These are phyloP conservation scores for Apiotrichum mycotoxinovorans DNA, from an alignment of 1,284 basidiomycete species.

Conservation along the genomic window DNA sequence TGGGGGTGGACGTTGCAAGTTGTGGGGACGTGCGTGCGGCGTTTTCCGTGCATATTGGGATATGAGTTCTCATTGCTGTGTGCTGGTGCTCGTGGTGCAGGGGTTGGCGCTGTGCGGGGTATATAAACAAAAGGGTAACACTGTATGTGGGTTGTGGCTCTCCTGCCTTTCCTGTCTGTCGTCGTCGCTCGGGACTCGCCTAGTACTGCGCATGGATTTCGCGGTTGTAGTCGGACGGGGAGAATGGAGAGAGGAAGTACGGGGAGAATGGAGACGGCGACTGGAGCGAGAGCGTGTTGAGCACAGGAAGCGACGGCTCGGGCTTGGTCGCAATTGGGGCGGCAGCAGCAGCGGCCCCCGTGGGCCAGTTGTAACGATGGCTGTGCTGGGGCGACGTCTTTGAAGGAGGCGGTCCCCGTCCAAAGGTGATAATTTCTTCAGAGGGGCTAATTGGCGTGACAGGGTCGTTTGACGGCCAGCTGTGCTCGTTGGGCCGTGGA, in stretches of 20 bases:
- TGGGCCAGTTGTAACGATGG: neutral
- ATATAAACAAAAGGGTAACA: too few species aligned
- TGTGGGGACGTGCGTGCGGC: too few species aligned
- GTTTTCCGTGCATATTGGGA: too few species aligned
- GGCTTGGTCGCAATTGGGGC: neutral
- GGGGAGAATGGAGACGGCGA: constrained; percentile 1
- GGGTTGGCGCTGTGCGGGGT: too few species aligned
- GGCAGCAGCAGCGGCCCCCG: neutral
- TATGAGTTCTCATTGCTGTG: too few species aligned
- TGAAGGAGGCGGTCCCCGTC: neutral
- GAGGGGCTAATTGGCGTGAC: constrained; percentile 1
- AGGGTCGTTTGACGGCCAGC: neutral
- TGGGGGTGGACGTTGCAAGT: too few species aligned
- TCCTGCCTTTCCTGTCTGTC: too few species aligned
- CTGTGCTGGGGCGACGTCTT: neutral
- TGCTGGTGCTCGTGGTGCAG: too few species aligned
- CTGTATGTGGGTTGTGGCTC: too few species aligned
- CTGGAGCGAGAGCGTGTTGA: constrained; percentile 1
- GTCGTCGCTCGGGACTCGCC: too few species aligned
- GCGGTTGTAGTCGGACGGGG: neutral
- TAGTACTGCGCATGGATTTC: neutral
- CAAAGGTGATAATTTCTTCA: constrained; percentile 1
- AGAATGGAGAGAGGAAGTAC: constrained; percentile 1
- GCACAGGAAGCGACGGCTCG: neutral
- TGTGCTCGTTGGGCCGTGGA: neutral